Evolutionary conservation across 2,329 filamentous ascomycete genomes (phyloP).

Genomic region (Fusarium sororula): DNA sequence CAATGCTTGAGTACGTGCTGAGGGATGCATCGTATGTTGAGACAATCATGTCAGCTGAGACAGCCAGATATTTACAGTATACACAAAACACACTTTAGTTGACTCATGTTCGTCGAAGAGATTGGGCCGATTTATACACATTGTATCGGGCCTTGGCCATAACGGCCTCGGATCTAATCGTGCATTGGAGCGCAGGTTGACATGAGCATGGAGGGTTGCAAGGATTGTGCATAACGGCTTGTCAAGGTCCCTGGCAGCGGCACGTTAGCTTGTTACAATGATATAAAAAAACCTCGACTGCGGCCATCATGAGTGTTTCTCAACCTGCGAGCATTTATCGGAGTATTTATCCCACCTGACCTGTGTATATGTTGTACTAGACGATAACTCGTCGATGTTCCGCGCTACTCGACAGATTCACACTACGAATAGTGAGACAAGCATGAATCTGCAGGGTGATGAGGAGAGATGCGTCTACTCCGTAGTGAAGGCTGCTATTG

Average conservation of each 20-base stretch:
- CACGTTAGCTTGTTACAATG: constrained; percentile 22
- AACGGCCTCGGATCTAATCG: constrained; percentile 23
- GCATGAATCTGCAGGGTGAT: constrained; percentile 4
- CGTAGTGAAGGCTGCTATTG: constrained; percentile 5
- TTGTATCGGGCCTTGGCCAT: constrained; percentile 1
- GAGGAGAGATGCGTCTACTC: background rate
- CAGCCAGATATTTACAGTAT: background rate
- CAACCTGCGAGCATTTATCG: constrained; percentile 1
- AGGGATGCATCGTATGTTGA: constrained; percentile 4
- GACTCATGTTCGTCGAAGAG: background rate
- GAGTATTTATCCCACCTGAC: constrained; percentile 21
- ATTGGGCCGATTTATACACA: background rate
- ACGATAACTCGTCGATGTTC: background rate
- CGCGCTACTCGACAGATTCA: background rate
- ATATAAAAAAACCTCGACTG: constrained; percentile 8
- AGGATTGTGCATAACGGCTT: constrained; percentile 31
- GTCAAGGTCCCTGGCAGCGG: constrained; percentile 34
- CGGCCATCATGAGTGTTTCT: background rate
- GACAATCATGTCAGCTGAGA: background rate
- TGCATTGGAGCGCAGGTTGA: constrained; percentile 24
- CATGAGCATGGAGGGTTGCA: constrained; percentile 29
- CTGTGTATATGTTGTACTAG: constrained; percentile 7
- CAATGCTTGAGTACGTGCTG: constrained; percentile 12
- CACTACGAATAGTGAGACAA: constrained; percentile 14
- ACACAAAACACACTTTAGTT: background rate